Evolutionary conservation across 2,329 filamentous ascomycete species (phyloP).

Genomic region (Didymellaceae sp.): DNA sequence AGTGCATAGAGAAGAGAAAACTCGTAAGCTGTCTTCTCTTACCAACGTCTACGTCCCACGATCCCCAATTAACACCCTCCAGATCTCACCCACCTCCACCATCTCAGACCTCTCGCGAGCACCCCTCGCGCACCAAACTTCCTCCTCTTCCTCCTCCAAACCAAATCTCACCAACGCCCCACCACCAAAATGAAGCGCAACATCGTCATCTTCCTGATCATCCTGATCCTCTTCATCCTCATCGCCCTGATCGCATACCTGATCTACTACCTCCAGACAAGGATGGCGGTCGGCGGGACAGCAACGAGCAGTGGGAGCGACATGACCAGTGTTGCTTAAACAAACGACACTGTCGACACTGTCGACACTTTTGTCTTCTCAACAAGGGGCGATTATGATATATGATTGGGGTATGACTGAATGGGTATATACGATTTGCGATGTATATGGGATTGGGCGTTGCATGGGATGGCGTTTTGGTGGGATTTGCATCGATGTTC

Average conservation of each 20-base stretch:
- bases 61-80: not conserved
- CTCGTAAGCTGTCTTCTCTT: not conserved
- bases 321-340: conserved; percentile 29
- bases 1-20: too few species aligned
- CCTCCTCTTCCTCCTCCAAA: not conserved
- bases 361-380: too few species aligned
- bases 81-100: not conserved
- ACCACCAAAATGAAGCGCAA: conserved; percentile 57
- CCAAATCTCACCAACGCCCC: not conserved
- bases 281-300: conserved; percentile 48
- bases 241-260: conserved; percentile 57
- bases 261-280: conserved; percentile 58
- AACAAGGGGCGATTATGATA: not conserved
- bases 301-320: conserved; percentile 36
- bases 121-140: not conserved
- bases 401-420: not conserved
- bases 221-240: conserved; percentile 60
- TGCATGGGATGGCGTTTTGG: conserved; percentile 8
- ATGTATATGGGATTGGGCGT: not conserved
- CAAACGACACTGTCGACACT: not conserved
- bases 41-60: not conserved
- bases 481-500: not conserved
- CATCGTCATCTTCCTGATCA: conserved; percentile 60
- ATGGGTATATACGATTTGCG: not conserved
- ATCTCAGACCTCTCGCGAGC: not conserved